These are phyloP conservation scores for Alternaria alternata DNA, from an alignment of 2,329 filamentous ascomycete species.

Conservation along the genomic window DNA sequence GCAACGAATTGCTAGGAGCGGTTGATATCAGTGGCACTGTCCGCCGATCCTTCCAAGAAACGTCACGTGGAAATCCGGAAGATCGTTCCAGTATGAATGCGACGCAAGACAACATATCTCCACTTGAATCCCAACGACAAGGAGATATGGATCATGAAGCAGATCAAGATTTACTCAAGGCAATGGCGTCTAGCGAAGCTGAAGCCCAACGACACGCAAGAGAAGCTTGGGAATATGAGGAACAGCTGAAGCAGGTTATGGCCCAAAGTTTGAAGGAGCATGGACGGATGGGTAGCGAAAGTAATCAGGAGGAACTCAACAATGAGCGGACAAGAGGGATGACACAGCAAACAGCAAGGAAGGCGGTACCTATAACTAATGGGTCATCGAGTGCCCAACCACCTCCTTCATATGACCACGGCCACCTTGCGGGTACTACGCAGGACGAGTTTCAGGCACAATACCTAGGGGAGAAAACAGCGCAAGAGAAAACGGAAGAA, in stretches of 20 bases:
- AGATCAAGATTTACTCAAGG: conserved; percentile 19
- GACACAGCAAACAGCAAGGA: not conserved
- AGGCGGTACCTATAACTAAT: not conserved
- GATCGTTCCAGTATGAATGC: not conserved
- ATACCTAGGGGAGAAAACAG: conserved; percentile 46
- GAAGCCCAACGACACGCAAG: conserved; percentile 8
- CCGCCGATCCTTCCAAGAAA: not conserved
- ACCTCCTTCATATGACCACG: not conserved
- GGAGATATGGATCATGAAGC: not conserved
- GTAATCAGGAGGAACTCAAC: not conserved
- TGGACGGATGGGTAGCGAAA: not conserved
- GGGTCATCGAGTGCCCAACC: no score
- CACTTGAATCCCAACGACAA: not conserved
- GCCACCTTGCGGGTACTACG: not conserved
- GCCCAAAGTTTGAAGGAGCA: not conserved
- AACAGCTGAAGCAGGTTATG: not conserved
- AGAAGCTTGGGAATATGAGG: conserved; percentile 7
- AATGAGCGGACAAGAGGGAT: not conserved
- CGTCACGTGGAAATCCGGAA: not conserved
- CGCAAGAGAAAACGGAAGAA: conserved; percentile 65
- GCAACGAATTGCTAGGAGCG: not conserved
- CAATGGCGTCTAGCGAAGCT: conserved; percentile 24
- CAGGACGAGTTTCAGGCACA: conserved; percentile 15
- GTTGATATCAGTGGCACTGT: not conserved
- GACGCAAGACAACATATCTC: not conserved